Conservation (phyloP, 108 stramenopile genomes). For the Stephanodiscus minutulus region DNA sequence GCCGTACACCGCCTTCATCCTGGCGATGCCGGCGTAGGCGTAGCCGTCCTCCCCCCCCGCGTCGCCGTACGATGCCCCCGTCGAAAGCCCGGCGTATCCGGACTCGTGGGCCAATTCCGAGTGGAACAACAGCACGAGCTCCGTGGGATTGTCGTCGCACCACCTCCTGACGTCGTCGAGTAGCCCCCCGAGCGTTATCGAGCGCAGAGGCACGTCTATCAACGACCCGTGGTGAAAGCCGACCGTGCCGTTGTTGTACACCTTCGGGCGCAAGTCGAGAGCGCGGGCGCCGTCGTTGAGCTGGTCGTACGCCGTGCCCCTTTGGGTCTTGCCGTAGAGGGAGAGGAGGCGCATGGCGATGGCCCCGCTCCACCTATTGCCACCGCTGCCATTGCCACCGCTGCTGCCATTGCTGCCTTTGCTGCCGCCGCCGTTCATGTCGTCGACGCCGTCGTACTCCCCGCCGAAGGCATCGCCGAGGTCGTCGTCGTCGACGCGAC, state of each 20-base stretch:
- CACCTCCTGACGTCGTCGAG: constrained; percentile 60
- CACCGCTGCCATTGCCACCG: not conserved
- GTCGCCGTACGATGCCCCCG: constrained; percentile 25
- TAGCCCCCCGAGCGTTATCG: constrained; percentile 42
- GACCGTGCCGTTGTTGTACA: constrained; percentile 63
- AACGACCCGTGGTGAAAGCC: constrained; percentile 69
- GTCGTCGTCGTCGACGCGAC: not conserved
- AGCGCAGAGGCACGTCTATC: constrained; percentile 50
- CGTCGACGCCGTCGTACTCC: constrained; percentile 3
- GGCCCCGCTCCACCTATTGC: constrained; percentile 4
- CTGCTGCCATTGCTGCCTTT: not conserved
- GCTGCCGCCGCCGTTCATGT: constrained; percentile 4
- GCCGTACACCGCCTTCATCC: constrained; percentile 57
- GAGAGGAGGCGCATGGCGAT: constrained; percentile 23
- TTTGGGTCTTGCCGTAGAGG: constrained; percentile 73
- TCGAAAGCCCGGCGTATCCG: constrained; percentile 30
- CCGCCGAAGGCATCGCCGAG: not conserved
- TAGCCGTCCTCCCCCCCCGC: constrained; percentile 15
- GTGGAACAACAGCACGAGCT: constrained; percentile 69
- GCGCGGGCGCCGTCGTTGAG: constrained; percentile 75
- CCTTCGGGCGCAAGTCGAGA: constrained; percentile 69
- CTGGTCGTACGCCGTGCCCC: constrained; percentile 64
- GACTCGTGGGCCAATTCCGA: constrained; percentile 57
- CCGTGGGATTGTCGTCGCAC: constrained; percentile 65
- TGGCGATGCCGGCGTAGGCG: constrained; percentile 36